Percentiles rank a stretch among this genome's conserved stretches.
Conservation (phyloP, 371 early-diverging fungal species). For the Homolaphlyctis polyrhiza region DNA sequence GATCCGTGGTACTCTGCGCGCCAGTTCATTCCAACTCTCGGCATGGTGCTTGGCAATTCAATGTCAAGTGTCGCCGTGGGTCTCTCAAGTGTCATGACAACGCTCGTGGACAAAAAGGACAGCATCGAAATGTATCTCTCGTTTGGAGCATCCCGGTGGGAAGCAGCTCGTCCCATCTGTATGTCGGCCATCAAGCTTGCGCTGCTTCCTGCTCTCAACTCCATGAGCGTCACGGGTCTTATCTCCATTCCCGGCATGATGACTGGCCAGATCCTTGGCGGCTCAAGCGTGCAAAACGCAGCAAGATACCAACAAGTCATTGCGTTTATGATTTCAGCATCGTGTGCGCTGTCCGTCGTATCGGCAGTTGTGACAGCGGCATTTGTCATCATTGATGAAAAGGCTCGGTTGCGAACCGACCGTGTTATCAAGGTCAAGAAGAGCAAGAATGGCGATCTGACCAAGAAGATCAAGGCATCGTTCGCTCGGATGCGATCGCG, state of each 20-base stretch:
- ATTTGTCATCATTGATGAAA: slow-evolving; percentile 19
- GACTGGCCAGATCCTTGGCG: slow-evolving; percentile 87
- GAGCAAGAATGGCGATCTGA: neutral
- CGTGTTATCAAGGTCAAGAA: slow-evolving; percentile 10
- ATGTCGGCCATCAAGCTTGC: slow-evolving; percentile 68
- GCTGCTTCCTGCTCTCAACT: slow-evolving; percentile 77
- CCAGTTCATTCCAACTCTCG: slow-evolving; percentile 81
- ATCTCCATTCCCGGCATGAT: slow-evolving; percentile 82
- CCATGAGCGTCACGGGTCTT: slow-evolving; percentile 79
- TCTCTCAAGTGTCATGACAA: slow-evolving; percentile 57
- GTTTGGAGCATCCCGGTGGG: slow-evolving; percentile 83
- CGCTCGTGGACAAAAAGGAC: slow-evolving; percentile 59
- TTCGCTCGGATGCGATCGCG: too few species aligned
- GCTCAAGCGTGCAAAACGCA: slow-evolving; percentile 73
- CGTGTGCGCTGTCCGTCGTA: slow-evolving; percentile 60
- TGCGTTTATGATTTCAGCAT: slow-evolving; percentile 76
- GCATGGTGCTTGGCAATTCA: slow-evolving; percentile 79
- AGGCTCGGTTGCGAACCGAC: slow-evolving; percentile 21
- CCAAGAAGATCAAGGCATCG: too few species aligned
- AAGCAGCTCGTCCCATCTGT: slow-evolving; percentile 67
- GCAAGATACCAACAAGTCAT: slow-evolving; percentile 76
- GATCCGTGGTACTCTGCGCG: slow-evolving; percentile 68
- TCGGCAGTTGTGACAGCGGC: slow-evolving; percentile 46
- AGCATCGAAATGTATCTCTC: slow-evolving; percentile 69
- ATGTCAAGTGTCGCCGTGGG: slow-evolving; percentile 83